A percentile compares a stretch with the other conserved stretches of the same genome.
These are phyloP conservation scores for Xylaria sp. DNA, from an alignment of 2,329 filamentous ascomycete genomes.

Conservation along the genomic window DNA sequence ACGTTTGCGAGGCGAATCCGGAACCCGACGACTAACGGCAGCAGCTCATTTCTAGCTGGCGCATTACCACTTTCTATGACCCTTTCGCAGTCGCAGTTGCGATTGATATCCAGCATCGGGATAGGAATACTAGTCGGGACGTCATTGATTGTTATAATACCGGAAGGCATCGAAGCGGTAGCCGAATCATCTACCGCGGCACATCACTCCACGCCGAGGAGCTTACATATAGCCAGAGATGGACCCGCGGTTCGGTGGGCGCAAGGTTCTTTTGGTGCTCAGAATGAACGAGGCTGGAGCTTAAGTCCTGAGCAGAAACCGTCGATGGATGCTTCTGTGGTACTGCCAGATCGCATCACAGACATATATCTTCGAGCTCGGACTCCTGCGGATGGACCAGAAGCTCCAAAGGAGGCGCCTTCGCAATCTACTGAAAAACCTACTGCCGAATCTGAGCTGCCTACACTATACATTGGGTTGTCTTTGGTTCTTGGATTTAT, in stretches of 20 bases:
- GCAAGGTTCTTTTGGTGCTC: conserved; percentile 17
- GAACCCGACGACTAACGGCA: conserved; percentile 39
- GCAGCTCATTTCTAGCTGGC: conserved; percentile 92
- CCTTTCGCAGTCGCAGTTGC: conserved; percentile 85
- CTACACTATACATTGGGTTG: conserved; percentile 84
- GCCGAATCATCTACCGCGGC: conserved; percentile 66
- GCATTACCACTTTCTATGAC: conserved; percentile 89
- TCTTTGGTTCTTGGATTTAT: conserved; percentile 90
- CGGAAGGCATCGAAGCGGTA: conserved; percentile 92
- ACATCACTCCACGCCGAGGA: conserved; percentile 43
- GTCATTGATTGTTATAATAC: conserved; percentile 95
- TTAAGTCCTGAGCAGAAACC: conserved; percentile 5
- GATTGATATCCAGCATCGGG: conserved; percentile 90
- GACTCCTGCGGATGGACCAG: conserved; percentile 40
- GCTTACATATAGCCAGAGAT: conserved; percentile 35
- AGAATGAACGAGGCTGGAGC: conserved; percentile 10
- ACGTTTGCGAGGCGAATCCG: conserved; percentile 25
- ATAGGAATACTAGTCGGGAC: conserved; percentile 95
- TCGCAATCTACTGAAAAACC: conserved; percentile 37
- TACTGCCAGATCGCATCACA: background rate
- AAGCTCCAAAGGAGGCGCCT: conserved; percentile 30
- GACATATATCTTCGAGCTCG: conserved; percentile 37
- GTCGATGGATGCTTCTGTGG: conserved; percentile 11
- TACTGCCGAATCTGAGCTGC: conserved; percentile 60
- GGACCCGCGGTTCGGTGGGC: conserved; percentile 39